phyloP scores from a whole-genome alignment of 345 rosid genomes.

The Raphanus raphanistrum region DNA sequence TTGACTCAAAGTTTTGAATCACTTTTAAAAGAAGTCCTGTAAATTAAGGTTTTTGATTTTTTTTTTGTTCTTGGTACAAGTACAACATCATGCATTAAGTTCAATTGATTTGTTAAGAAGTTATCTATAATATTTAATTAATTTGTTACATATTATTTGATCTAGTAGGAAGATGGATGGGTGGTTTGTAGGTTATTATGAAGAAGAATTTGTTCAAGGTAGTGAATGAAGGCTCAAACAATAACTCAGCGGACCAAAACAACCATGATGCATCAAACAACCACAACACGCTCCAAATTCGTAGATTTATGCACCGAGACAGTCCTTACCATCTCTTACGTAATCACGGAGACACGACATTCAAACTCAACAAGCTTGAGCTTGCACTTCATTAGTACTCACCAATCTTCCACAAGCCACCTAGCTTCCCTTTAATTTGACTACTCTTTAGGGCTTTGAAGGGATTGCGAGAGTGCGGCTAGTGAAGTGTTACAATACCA shows the following conservation, averaged over 20 bases:
- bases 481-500: slow-evolving; percentile 63
- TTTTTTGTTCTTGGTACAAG: neutral
- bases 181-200: slow-evolving; percentile 77
- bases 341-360: slow-evolving; percentile 42
- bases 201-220: slow-evolving; percentile 83
- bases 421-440: slow-evolving; percentile 33
- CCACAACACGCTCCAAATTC: slow-evolving; percentile 40
- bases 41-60: neutral
- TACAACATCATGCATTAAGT: neutral
- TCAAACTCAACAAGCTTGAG: slow-evolving; percentile 63
- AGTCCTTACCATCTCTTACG: slow-evolving; percentile 54
- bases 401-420: slow-evolving; percentile 46
- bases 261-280: slow-evolving; percentile 42
- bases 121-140: neutral
- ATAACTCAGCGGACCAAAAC: slow-evolving; percentile 57
- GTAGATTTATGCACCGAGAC: slow-evolving; percentile 51
- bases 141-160: slow-evolving; percentile 19
- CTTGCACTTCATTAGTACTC: slow-evolving; percentile 64
- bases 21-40: no score
- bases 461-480: slow-evolving; percentile 56
- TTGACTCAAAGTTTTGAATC: no score
- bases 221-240: slow-evolving; percentile 54
- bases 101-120: neutral
- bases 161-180: no score
- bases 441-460: slow-evolving; percentile 46